These are phyloP conservation scores for Debaryomyces nepalensis DNA, from an alignment of 1,139 yeast species.

Conservation along the genomic window DNA sequence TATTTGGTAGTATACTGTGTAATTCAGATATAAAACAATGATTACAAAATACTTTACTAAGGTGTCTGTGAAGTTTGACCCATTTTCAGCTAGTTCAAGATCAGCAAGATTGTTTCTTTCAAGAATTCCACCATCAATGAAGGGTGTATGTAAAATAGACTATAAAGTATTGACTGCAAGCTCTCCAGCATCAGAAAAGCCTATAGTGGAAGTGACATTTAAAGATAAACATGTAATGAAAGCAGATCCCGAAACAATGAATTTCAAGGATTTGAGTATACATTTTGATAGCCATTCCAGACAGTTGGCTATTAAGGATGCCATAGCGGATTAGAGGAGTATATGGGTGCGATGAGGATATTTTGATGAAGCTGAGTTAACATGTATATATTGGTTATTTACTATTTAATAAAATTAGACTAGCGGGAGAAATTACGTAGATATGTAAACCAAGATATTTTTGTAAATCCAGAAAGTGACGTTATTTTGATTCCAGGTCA, in stretches of 20 bases:
- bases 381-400: conserved; percentile 9
- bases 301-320: conserved; percentile 67
- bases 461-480: no score
- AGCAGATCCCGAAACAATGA: conserved; percentile 64
- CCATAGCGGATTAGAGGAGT: conserved; percentile 40
- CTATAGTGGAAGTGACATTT: conserved; percentile 73
- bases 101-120: conserved; percentile 81
- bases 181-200: conserved; percentile 46
- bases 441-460: background rate
- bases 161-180: conserved; percentile 54
- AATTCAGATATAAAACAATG: conserved; percentile 43
- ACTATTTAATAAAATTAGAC: background rate
- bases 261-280: conserved; percentile 58
- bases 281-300: conserved; percentile 73
- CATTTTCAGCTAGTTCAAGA: conserved; percentile 75
- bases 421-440: no score
- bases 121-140: conserved; percentile 73
- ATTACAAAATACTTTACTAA: conserved; percentile 83
- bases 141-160: conserved; percentile 54
- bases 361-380: background rate
- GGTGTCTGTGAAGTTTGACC: conserved; percentile 79
- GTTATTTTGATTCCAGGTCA: background rate
- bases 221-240: conserved; percentile 78
- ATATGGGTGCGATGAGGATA: background rate
- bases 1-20: background rate